These are phyloP conservation scores for Pseudopyrenochaeta lycopersici DNA, from an alignment of 2,329 filamentous ascomycete species.

Conservation along the genomic window DNA sequence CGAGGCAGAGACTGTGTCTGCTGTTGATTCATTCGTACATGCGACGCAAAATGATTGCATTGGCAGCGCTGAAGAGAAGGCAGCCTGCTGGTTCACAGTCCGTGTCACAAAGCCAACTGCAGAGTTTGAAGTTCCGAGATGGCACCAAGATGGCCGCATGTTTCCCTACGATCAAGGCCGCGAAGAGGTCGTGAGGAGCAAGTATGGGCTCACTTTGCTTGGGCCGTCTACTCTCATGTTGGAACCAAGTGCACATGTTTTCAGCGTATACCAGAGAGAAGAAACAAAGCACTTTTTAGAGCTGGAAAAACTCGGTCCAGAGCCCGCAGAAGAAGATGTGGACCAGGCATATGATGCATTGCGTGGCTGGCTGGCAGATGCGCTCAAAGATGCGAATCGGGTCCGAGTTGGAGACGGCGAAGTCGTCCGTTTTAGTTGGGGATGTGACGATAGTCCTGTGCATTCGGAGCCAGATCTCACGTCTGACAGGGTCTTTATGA, in stretches of 20 bases:
- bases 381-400: slow-evolving; percentile 1
- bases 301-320: background rate
- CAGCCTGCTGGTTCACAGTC: background rate
- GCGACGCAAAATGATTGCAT: slow-evolving; percentile 7
- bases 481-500: slow-evolving; percentile 17
- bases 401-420: background rate
- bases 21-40: slow-evolving; percentile 2
- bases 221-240: slow-evolving; percentile 10
- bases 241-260: background rate
- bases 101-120: slow-evolving; percentile 5
- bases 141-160: slow-evolving; percentile 19
- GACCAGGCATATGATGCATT: background rate
- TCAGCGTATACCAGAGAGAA: background rate
- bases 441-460: slow-evolving; percentile 15
- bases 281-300: background rate
- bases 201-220: slow-evolving; percentile 12
- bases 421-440: slow-evolving; percentile 12
- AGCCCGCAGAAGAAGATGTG: background rate
- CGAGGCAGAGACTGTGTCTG: background rate
- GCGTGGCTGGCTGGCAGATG: slow-evolving; percentile 6
- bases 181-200: slow-evolving; percentile 5
- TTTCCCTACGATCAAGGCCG: slow-evolving; percentile 3
- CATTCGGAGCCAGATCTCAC: slow-evolving; percentile 15
- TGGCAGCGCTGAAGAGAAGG: slow-evolving; percentile 3
- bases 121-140: slow-evolving; percentile 8